Evolutionary conservation across 805 yeast species (phyloP), one percentile per base, ranked within the genome.

Genomic region (Spencermartinsiella europaea): DNA sequence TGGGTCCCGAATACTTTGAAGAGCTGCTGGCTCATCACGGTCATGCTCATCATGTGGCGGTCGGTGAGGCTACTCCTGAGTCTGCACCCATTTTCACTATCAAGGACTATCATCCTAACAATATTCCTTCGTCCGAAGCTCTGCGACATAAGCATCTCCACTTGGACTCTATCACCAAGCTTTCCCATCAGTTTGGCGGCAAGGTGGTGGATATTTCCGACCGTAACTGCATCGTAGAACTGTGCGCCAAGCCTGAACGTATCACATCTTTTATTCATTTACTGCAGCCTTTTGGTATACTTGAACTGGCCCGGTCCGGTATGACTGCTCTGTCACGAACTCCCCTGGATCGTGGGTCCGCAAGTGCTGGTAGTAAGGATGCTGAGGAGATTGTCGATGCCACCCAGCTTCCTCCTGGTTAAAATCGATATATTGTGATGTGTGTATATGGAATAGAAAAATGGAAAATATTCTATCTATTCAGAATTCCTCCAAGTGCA

Each of bases 241-340:
- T 93, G 56, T 76, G 86, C 54, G 99, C 98, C 45, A 90, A 91
- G 66, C 99, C 98, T 33, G 79, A 85, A 45, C 80, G 97, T 68
- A 76, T 93, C 53, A 74, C 91, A 38, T 81, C 95, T 35, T 90
- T 90, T 67, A 79, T 93, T 63, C 85, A 85, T 53, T 79, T 93
- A 63, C 74, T 90, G 63, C 93, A 88, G 66, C 99, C 99, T 38
- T 93, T 93, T 63, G 99, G 99, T 62, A 82, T 93, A 48, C 76
- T 93, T 61, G 99, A 93, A 70, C 85, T 91, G 59, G 96, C 97
- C 38, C 80, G 99, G 71, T 84, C 95, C 21, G 99, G 99, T 71
- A 87, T 91, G 95, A 89, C 93, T 91, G 99, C 98, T 7, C 76
- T 93, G 60, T 95, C 98, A 62, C 83, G 97, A 77, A 87, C 98